Conservation (phyloP, 768 basidiomycete species). For the Pleurotus cornucopiae region DNA sequence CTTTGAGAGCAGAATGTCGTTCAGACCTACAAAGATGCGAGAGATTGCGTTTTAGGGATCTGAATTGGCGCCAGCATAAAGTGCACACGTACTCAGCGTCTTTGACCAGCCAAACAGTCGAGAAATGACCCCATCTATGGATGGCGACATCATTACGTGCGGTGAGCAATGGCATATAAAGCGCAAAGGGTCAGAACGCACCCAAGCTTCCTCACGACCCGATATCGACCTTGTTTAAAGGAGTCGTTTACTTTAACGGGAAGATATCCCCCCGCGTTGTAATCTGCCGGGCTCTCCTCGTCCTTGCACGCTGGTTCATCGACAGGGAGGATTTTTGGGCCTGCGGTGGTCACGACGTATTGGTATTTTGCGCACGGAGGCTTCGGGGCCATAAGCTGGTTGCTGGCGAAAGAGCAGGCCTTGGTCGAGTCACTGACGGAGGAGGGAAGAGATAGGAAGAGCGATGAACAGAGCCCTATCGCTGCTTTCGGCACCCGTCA, state of each 20-base stretch:
- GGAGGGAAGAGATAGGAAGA: conserved; percentile 6
- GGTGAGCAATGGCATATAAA: conserved; percentile 8
- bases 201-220: conserved; percentile 88
- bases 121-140: conserved; percentile 89
- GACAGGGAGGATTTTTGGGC: conserved; percentile 69
- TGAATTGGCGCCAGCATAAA: background rate
- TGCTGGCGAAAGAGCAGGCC: background rate
- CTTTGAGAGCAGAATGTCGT: conserved; percentile 86
- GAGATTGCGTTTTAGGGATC: background rate
- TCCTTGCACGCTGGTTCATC: conserved; percentile 64
- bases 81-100: conserved; percentile 58
- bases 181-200: conserved; percentile 25
- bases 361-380: conserved; percentile 68
- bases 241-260: conserved; percentile 76
- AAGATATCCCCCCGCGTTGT: conserved; percentile 79
- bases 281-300: conserved; percentile 82
- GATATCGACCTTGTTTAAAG: conserved; percentile 83
- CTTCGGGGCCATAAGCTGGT: conserved; percentile 55
- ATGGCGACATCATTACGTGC: conserved; percentile 19
- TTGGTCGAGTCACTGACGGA: background rate
- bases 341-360: conserved; percentile 64
- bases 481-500: conserved; percentile 2
- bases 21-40: conserved; percentile 41
- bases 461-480: background rate
- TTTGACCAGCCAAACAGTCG: conserved; percentile 89